Evolutionary conservation across 495 filamentous ascomycete genomes (phyloP), one percentile per base, ranked within the genome.

Genomic region (Glonium stellatum): DNA sequence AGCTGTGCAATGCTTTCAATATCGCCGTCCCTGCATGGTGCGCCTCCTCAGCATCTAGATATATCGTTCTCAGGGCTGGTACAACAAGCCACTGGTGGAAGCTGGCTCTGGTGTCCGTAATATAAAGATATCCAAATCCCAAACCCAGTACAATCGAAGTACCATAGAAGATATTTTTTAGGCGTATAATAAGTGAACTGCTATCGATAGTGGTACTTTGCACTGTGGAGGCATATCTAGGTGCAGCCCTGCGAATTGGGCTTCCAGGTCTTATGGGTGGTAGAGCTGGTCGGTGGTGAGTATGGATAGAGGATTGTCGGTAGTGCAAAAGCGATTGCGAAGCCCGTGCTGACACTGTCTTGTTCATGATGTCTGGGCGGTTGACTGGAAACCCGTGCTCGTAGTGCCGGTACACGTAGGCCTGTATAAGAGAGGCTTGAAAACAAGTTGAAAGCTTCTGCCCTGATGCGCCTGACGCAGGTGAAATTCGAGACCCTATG

Each of bases 61-160:
- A 90, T 34, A 95, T 12, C 55, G 77, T 67, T 12, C 92, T 82
- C 12, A 97, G 75, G 47, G 86, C 71, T 18, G 84, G 90, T 23
- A 90, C 86, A 34, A 89, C 76, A n/a, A 87, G 76, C 73, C 87
- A 96, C 59, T 82, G 81, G 77, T 97, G 93, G 57, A 92, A 67
- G 66, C 85, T 86, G 22, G 93, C 88, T 59, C 93, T 84, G 12
- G 92, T 96, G 74, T 98, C 93, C 58, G 92, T 97, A 36, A 84
- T 73, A 69, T 96, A 96, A 67, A 88, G 74, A 69, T 88, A 93
- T 34, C 78, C 77, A 50, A 82, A 77, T 47, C 75, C 61, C 27
- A 80, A 58, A 27, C 73, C 69, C 19, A 86, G 58, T 6, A 76
- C 64, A 52, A 90, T 63, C 1, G 82, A 76, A 18, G 82, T 79